Conservation (phyloP, 768 basidiomycete genomes). For the Boletales sp. region DNA sequence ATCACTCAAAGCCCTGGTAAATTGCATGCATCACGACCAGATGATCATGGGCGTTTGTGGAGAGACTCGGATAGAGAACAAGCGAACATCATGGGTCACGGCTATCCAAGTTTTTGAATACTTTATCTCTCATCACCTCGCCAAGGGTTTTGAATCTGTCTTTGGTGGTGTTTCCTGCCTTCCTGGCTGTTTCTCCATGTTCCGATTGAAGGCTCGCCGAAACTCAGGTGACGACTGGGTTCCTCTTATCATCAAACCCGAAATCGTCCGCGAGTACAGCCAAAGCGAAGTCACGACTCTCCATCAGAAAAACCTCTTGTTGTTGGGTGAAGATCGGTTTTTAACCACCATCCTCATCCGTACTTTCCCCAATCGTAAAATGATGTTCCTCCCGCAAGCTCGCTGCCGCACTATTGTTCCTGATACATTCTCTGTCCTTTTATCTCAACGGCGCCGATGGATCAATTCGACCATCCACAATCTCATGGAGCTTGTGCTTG, state of each 20-base stretch:
- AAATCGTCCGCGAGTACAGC: constrained; percentile 96
- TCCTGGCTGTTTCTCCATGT: constrained; percentile 99
- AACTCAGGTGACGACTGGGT: constrained; percentile 92
- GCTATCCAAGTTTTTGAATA: constrained; percentile 98
- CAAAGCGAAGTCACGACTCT: constrained; percentile 91
- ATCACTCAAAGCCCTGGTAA: constrained; percentile 87
- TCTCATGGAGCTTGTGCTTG: constrained; percentile 96
- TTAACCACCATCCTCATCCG: constrained; percentile 93
- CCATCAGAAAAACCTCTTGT: constrained; percentile 95
- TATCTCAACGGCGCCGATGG: constrained; percentile 98
- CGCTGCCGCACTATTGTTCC: constrained; percentile 93
- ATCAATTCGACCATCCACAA: constrained; percentile 99
- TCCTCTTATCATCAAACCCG: constrained; percentile 93
- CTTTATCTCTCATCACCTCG: constrained; percentile 97
- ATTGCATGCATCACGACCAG: constrained; percentile 98
- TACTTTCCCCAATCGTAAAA: constrained; percentile 97
- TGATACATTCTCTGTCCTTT: constrained; percentile 87
- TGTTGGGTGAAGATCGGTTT: constrained; percentile 98
- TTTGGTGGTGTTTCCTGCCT: constrained; percentile 99
- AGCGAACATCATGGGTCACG: constrained; percentile 97
- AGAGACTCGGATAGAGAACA: constrained; percentile 98
- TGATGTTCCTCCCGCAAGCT: constrained; percentile 99
- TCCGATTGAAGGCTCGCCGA: constrained; percentile 92
- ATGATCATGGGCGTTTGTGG: constrained; percentile 99
- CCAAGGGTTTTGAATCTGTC: constrained; percentile 98